Conservation (phyloP, 306 rosid species). For the Glycine latifolia region DNA sequence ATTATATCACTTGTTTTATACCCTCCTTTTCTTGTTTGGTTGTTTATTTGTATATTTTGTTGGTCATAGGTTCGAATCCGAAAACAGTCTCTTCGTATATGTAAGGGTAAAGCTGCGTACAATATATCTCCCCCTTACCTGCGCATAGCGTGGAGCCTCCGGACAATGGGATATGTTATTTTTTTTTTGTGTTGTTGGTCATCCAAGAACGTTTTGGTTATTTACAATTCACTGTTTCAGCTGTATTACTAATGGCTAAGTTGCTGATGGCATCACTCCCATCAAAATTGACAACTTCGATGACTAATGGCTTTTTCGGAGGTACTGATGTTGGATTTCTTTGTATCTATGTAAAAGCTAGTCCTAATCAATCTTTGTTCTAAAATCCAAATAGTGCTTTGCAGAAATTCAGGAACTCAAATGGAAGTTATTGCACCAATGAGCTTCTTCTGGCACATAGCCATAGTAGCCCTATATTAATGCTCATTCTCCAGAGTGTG, state of each 20-base stretch:
- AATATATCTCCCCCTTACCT: no score
- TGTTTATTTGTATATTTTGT: neutral
- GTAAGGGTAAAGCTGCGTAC: no score
- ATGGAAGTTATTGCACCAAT: constrained; percentile 18
- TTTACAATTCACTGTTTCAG: neutral
- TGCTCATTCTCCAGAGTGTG: neutral
- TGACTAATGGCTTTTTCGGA: constrained; percentile 24
- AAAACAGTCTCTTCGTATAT: no score
- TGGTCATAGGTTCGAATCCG: no score
- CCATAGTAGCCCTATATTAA: no score
- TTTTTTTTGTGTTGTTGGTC: no score
- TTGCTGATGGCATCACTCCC: constrained; percentile 84
- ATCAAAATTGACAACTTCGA: constrained; percentile 83
- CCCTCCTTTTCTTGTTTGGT: neutral
- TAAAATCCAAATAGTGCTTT: neutral
- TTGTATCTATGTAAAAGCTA: constrained; percentile 3
- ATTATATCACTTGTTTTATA: neutral
- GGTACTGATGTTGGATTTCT: constrained; percentile 42
- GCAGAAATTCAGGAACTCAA: constrained; percentile 22
- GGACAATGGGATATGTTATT: no score
- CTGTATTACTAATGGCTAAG: no score
- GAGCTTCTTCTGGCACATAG: constrained; percentile 11
- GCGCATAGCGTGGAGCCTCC: no score
- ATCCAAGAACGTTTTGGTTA: constrained; percentile 2
- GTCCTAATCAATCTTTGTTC: neutral